Percentiles rank a stretch among this genome's conserved stretches.
Conservation (phyloP, 2,329 filamentous ascomycete species). For the Leptographium radiaticola region DNA sequence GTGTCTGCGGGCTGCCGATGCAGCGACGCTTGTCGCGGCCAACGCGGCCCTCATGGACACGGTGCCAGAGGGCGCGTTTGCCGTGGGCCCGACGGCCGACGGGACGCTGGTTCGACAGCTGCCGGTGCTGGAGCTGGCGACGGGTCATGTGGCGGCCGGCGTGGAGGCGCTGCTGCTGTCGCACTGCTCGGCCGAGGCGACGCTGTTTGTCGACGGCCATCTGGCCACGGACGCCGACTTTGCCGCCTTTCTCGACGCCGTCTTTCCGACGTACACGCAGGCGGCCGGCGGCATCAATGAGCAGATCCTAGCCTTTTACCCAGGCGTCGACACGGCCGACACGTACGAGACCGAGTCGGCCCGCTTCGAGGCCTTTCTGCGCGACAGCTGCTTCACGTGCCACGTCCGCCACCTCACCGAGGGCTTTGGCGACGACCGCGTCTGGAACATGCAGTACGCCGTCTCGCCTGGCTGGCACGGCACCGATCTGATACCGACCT, state of each 20-base stretch:
- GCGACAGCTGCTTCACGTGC: constrained; percentile 24
- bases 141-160: constrained; percentile 16
- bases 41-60: constrained; percentile 16
- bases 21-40: constrained; percentile 14
- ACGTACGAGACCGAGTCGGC: constrained; percentile 14
- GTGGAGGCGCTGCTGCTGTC: constrained; percentile 18
- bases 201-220: constrained; percentile 17
- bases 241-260: constrained; percentile 15
- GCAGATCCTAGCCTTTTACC: constrained; percentile 18
- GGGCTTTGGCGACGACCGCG: constrained; percentile 20
- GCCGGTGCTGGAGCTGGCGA: constrained; percentile 17
- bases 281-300: constrained; percentile 14
- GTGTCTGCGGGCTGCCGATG: constrained; percentile 16
- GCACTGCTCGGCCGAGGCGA: constrained; percentile 18
- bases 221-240: constrained; percentile 20
- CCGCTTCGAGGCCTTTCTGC: constrained; percentile 18
- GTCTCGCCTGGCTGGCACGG: constrained; percentile 26
- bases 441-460: constrained; percentile 27
- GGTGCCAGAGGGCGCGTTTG: constrained; percentile 17
- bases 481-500: constrained; percentile 26
- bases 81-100: constrained; percentile 20
- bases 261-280: constrained; percentile 16
- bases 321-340: constrained; percentile 5
- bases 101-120: constrained; percentile 19
- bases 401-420: constrained; percentile 24